Conservation (phyloP, 2,329 filamentous ascomycete species). For the Colletotrichum lentis region DNA sequence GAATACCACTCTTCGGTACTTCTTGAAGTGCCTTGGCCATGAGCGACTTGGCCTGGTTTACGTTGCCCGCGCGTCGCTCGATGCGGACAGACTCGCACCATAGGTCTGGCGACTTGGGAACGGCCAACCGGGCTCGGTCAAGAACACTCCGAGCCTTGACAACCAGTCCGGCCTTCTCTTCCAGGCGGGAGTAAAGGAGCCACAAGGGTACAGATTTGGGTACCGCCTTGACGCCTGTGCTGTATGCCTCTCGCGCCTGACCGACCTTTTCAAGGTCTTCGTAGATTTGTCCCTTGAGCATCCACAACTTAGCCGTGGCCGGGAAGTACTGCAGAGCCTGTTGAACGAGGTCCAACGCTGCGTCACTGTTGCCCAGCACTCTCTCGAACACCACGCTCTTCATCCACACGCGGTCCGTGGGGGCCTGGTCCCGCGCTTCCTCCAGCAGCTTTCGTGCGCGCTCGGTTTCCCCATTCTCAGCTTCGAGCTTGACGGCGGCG, state of each 20-base stretch:
- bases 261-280: constrained; percentile 80
- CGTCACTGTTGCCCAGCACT: constrained; percentile 79
- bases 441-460: constrained; percentile 83
- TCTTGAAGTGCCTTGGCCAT: constrained; percentile 96
- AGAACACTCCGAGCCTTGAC: constrained; percentile 95
- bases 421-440: constrained; percentile 85
- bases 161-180: constrained; percentile 82
- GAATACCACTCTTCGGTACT: constrained; percentile 82
- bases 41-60: constrained; percentile 83
- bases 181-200: constrained; percentile 86
- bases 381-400: constrained; percentile 95
- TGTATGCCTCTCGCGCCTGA: constrained; percentile 89
- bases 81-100: constrained; percentile 96
- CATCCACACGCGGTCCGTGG: constrained; percentile 96
- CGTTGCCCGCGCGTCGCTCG: constrained; percentile 86
- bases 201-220: constrained; percentile 86
- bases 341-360: constrained; percentile 85
- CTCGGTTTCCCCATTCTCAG: constrained; percentile 83
- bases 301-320: constrained; percentile 87
- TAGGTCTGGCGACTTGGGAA: constrained; percentile 83
- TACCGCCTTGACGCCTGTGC: constrained; percentile 85
- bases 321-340: constrained; percentile 89
- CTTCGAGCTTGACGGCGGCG: constrained; percentile 93
- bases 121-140: constrained; percentile 86
- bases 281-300: constrained; percentile 99